These are phyloP conservation scores for Beauveria australis DNA, from an alignment of 2,329 filamentous ascomycete genomes.

Conservation along the genomic window DNA sequence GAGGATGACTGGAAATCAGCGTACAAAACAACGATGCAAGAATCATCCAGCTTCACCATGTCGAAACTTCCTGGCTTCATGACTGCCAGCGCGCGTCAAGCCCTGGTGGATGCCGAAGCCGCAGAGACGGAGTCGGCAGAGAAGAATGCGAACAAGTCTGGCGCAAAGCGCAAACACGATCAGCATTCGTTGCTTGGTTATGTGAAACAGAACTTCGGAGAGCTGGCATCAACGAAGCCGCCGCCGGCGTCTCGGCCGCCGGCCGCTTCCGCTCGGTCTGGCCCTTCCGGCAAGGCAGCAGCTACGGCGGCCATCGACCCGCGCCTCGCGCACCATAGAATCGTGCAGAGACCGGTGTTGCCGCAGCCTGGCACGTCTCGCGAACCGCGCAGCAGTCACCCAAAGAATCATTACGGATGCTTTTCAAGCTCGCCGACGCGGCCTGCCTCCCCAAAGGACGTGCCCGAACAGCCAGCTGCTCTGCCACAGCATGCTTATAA, in stretches of 20 bases:
- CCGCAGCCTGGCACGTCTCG: constrained; percentile 24
- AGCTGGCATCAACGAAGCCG: constrained; percentile 12
- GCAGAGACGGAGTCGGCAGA: constrained; percentile 14
- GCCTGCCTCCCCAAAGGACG: constrained; percentile 18
- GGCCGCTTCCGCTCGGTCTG: constrained; percentile 20
- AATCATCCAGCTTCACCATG: constrained; percentile 49
- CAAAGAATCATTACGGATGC: constrained; percentile 42
- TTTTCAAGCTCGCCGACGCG: constrained; percentile 50
- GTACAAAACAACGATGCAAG: constrained; percentile 56
- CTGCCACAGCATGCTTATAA: constrained; percentile 19
- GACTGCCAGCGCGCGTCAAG: constrained; percentile 49
- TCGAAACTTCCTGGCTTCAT: constrained; percentile 51
- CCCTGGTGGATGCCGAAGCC: constrained; percentile 23
- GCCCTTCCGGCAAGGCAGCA: constrained; percentile 16
- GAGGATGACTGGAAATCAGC: constrained; percentile 28
- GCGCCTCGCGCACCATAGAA: constrained; percentile 30
- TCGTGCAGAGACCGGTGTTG: constrained; percentile 29
- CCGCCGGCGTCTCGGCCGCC: constrained; percentile 9
- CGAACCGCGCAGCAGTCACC: constrained; percentile 16
- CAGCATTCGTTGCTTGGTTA: constrained; percentile 37
- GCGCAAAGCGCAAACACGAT: constrained; percentile 26
- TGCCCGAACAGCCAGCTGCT: constrained; percentile 13
- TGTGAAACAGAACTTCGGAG: constrained; percentile 20
- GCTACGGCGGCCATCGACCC: constrained; percentile 22
- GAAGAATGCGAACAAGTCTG: constrained; percentile 18